Base-by-base conservation (phyloP, 1,284 basidiomycete genomes). In the Trametes pubescens region DNA sequence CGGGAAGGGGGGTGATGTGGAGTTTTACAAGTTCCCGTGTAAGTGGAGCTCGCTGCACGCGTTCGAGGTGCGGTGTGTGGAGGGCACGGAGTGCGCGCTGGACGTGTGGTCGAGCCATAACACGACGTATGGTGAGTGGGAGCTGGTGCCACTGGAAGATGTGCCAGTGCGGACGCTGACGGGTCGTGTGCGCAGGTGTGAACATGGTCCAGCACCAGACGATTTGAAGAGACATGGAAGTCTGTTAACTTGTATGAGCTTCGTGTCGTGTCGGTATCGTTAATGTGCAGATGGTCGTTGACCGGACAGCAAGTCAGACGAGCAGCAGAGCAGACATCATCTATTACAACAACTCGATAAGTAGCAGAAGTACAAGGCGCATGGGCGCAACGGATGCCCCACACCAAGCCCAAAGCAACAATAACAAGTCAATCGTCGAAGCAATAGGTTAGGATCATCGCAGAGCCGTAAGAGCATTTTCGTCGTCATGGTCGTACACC, bases 21-120 rank as follows among this genome's bases (percentile, higher is more conserved):
- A 64, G 21, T 32, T 67, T 0, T 46, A 62, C 13, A 59, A 61
- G 2, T 70, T 70, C 49, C 51, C 65, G 22, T 70, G 69, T 47
- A 14, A 51, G 37, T 62, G 65, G 59, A 51, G 48, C 14, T 65
- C 67, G 34, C 37, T 68, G 54, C 66, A 68, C 38, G 57, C 57
- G 44, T 70, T 68, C 52, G 69, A 68, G 53, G 54, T 69, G 38
- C 61, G 59, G 34, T 69, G 68, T 34, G 62, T 51, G 54, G 47
- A 57, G 32, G 66, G 57, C n/a, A 26, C 54, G 29, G 65, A 58
- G 2, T 69, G 68, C 32, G 24, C 60, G 40, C 29, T 65, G 34
- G 68, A 69, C 51, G 61, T 57, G 29, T 69, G 68, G 68, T 67
- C 68, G 16, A 69, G 64, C 57, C 65, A 69, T 32, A 69, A 67